Percentiles rank a stretch among this genome's conserved stretches.
These are phyloP conservation scores for Nemania abortiva DNA, from an alignment of 2,329 filamentous ascomycete species.

Conservation along the genomic window DNA sequence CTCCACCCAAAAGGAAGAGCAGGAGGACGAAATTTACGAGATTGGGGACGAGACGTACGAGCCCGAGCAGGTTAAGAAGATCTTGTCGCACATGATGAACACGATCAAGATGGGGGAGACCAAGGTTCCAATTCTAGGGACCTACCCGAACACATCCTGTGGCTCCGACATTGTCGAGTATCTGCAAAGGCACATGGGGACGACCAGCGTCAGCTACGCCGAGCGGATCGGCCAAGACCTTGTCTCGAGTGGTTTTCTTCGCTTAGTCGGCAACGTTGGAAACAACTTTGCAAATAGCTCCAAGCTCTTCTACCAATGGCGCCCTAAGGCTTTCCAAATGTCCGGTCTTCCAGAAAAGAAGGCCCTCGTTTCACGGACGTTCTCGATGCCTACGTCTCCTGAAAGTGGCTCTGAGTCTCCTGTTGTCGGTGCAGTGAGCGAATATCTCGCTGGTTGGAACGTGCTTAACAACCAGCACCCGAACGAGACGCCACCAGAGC, in stretches of 20 bases:
- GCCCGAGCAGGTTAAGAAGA: slow-evolving; percentile 89
- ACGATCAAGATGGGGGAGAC: slow-evolving; percentile 89
- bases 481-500: slow-evolving; percentile 92
- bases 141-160: slow-evolving; percentile 91
- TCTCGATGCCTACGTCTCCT: slow-evolving; percentile 75
- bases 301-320: slow-evolving; percentile 97
- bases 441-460: slow-evolving; percentile 93
- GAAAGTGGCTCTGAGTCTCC: slow-evolving; percentile 79
- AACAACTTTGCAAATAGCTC: slow-evolving; percentile 98
- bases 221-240: slow-evolving; percentile 96
- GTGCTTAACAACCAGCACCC: slow-evolving; percentile 88
- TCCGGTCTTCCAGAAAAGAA: slow-evolving; percentile 92
- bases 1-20: slow-evolving; percentile 72
- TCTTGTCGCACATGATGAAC: slow-evolving; percentile 86
- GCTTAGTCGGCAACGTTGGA: slow-evolving; percentile 92
- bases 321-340: slow-evolving; percentile 88
- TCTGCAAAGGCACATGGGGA: slow-evolving; percentile 87
- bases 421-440: slow-evolving; percentile 82
- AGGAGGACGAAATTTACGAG: slow-evolving; percentile 85
- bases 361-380: slow-evolving; percentile 76
- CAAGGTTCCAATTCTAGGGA: slow-evolving; percentile 95
- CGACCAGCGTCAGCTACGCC: slow-evolving; percentile 87
- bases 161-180: slow-evolving; percentile 97
- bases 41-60: slow-evolving; percentile 90
- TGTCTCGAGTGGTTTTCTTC: slow-evolving; percentile 84